Percentiles rank a stretch among this genome's conserved stretches.
Conservation (phyloP, 2,329 filamentous ascomycete genomes). For the Fusarium napiforme region DNA sequence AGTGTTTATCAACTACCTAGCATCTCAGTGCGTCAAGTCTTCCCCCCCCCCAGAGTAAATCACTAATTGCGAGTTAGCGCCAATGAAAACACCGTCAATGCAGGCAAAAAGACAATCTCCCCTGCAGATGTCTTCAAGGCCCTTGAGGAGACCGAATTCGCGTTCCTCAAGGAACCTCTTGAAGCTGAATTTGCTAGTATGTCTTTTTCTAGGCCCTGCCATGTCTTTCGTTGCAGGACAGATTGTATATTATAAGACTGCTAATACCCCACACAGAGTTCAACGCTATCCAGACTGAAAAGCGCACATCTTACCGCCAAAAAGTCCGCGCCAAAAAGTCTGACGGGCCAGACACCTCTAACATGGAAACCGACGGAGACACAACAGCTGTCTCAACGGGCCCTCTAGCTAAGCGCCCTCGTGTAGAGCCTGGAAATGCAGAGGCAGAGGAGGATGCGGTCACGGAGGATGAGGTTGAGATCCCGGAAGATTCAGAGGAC, state of each 20-base stretch:
- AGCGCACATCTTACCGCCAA: slow-evolving; percentile 77
- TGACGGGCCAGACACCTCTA: slow-evolving; percentile 46
- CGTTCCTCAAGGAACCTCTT: slow-evolving; percentile 74
- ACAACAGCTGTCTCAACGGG: slow-evolving; percentile 49
- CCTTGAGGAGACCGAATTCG: slow-evolving; percentile 80
- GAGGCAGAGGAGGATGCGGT: slow-evolving; percentile 53
- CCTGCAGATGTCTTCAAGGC: slow-evolving; percentile 81
- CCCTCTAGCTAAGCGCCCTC: slow-evolving; percentile 57
- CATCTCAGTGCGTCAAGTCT: slow-evolving; percentile 70
- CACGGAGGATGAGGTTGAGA: slow-evolving; percentile 56
- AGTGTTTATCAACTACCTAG: slow-evolving; percentile 84
- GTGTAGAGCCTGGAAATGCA: slow-evolving; percentile 55
- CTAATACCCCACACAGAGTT: slow-evolving; percentile 63
- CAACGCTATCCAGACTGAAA: slow-evolving; percentile 77
- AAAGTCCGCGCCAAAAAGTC: slow-evolving; percentile 74
- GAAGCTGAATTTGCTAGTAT: slow-evolving; percentile 81
- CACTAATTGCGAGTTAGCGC: slow-evolving; percentile 62
- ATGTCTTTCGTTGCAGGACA: not conserved
- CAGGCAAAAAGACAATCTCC: slow-evolving; percentile 82
- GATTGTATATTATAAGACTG: not conserved
- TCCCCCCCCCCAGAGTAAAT: not conserved
- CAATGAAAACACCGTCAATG: slow-evolving; percentile 73
- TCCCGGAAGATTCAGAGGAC: slow-evolving; percentile 60
- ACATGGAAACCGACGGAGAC: slow-evolving; percentile 45
- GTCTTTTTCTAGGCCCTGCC: slow-evolving; percentile 45